Evolutionary conservation across 495 filamentous ascomycete species (phyloP).

Genomic region (Xylaria sp.): DNA sequence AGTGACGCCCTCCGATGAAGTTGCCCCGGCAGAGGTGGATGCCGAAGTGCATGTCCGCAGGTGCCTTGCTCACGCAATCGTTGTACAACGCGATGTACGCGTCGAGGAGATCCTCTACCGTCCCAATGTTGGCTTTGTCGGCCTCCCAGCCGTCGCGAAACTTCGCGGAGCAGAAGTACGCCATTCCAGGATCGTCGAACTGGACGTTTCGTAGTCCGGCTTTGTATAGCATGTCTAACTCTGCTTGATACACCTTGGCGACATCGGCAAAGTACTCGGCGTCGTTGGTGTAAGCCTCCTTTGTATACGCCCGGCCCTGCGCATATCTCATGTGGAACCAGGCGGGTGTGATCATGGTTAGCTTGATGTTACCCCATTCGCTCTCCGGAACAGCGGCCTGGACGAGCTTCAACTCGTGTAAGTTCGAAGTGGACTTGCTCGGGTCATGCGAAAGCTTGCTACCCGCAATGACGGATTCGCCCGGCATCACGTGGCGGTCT

Average conservation of each 20-base stretch:
- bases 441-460: conserved; percentile 74
- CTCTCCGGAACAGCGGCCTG: conserved; percentile 65
- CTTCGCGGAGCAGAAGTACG: conserved; percentile 80
- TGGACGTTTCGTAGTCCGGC: conserved; percentile 74
- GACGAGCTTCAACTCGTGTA: conserved; percentile 71
- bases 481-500: conserved; percentile 70
- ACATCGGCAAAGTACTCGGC: conserved; percentile 78
- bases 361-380: conserved; percentile 69
- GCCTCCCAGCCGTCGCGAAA: conserved; percentile 73
- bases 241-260: conserved; percentile 71
- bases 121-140: conserved; percentile 62
- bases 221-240: conserved; percentile 70
- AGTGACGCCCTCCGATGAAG: conserved; percentile 78
- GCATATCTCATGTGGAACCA: conserved; percentile 77
- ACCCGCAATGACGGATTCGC: conserved; percentile 75
- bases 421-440: conserved; percentile 68
- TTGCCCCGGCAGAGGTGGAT: conserved; percentile 84
- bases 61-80: conserved; percentile 67
- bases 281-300: conserved; percentile 68
- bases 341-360: conserved; percentile 75
- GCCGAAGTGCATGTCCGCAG: conserved; percentile 74
- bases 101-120: conserved; percentile 69
- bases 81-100: conserved; percentile 82
- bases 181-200: conserved; percentile 78
- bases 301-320: conserved; percentile 71